Percentiles rank a stretch among this genome's conserved stretches.
Evolutionary conservation across 164 flowering plant genomes (phyloP).

Genomic region (Stephania yunnanensis): DNA sequence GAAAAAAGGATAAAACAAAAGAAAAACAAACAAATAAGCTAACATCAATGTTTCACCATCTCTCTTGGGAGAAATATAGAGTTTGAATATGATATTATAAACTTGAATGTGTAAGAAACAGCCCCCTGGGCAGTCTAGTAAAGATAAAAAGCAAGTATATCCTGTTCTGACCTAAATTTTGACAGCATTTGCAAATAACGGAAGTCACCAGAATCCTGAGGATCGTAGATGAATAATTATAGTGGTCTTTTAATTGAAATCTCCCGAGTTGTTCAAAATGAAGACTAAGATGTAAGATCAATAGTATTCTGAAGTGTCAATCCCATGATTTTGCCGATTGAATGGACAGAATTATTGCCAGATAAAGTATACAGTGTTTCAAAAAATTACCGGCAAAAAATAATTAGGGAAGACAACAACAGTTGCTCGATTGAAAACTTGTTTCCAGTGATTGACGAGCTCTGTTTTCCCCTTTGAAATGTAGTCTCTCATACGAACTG

Average conservation of each 20-base stretch:
- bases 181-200: not conserved
- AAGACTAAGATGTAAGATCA: not conserved
- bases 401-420: constrained; percentile 85
- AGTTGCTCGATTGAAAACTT: constrained; percentile 66
- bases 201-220: not conserved
- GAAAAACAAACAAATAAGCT: not conserved
- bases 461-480: constrained; percentile 50
- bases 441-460: constrained; percentile 72
- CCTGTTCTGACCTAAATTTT: not conserved
- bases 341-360: not conserved
- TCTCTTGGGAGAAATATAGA: not conserved
- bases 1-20: constrained; percentile 4
- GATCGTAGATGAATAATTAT: not conserved
- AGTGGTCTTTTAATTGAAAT: not conserved
- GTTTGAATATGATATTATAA: not conserved
- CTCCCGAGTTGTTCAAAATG: not conserved
- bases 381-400: constrained; percentile 64
- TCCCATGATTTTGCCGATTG: not conserved
- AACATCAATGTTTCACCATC: not conserved
- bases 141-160: not conserved
- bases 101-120: not conserved
- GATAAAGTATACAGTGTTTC: not conserved
- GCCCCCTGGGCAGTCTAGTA: not conserved
- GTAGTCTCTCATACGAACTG: constrained; percentile 51
- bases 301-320: not conserved